Evolutionary conservation across 805 yeast genomes (phyloP).

Genomic region (Maudiozyma turicensis): DNA sequence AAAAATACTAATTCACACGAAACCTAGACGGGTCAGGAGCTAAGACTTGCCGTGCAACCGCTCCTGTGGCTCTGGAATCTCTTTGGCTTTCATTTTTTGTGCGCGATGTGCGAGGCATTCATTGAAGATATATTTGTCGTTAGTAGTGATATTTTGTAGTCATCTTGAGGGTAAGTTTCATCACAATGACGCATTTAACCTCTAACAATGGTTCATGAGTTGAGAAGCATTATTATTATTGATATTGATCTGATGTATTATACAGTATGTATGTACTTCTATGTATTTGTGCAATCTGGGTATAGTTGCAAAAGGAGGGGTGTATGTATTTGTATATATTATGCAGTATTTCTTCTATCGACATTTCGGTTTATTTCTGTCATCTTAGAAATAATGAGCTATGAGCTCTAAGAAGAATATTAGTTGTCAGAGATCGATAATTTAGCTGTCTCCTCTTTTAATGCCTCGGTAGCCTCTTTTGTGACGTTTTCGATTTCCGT

Average conservation of each 20-base stretch:
- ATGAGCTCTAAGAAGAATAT: background rate
- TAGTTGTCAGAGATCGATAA: conserved; percentile 4
- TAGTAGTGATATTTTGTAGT: background rate
- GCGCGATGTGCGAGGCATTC: background rate
- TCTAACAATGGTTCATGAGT: background rate
- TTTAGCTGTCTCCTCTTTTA: conserved; percentile 26
- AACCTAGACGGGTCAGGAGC: background rate
- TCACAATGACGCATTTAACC: background rate
- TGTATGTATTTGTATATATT: background rate
- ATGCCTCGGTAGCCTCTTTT: conserved; percentile 37
- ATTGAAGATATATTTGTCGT: background rate
- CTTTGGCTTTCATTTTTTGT: background rate
- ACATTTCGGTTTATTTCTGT: background rate
- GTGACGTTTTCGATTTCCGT: conserved; percentile 42
- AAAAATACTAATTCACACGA: background rate
- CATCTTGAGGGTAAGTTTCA: background rate
- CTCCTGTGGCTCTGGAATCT: background rate
- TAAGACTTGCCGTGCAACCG: too few relatives aligned
- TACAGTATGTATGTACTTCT: background rate
- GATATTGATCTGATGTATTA: background rate
- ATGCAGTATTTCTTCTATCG: background rate
- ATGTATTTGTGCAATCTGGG: background rate
- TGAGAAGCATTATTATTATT: background rate
- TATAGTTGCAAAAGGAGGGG: background rate
- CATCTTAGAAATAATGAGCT: background rate